Base-by-base conservation (phyloP, 352 stramenopile genomes). In the Peronospora destructor region DNA sequence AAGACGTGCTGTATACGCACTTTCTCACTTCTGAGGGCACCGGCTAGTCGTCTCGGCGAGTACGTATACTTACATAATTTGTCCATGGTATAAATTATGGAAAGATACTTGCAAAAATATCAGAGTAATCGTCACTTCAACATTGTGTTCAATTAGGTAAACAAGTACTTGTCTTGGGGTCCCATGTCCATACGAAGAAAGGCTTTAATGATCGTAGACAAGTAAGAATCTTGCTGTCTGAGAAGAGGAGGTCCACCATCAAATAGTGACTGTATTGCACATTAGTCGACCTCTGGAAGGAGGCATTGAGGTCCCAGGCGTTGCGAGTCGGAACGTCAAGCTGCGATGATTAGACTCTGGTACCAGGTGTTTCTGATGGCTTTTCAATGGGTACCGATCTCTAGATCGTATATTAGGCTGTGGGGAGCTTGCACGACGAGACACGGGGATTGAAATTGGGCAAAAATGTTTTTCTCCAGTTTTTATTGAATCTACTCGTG, bases 161-260 rank as follows among this genome's bases (percentile, higher is more conserved):
- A 56, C 49, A 60, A 4, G 75, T 86, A 14, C 36, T 60, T 4
- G 68, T 91, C 43, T 33, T 71, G 28, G 80, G 76, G 38, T n/a
- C 81, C 73, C 68, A 86, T 40, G 58, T 91, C 11, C 52, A 49
- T 4, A n/a, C n/a, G n/a, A n/a, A n/a, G n/a, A n/a, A n/a, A n/a
- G 76, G 80, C 8, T 88, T 88, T 59, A 45, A 41, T 0, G 75
- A 78, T 19, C 47, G 48, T 14, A 61, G 80, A 35, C n/a, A 82
- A 49, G 75, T 91, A 16, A 67, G 80, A 19, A 86, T 91, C 39
- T 49, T 91, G 40, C 59, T 91, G 51, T 85, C 77, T 0, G 77
- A 88, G 49, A 62, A 71, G 42, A 69, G 62, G 69, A 78, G 44
- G 56, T 88, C 16, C 51, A 69, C 1, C 50, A 58, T 25, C 77